Evolutionary conservation across 352 stramenopile species (phyloP), one percentile per base, ranked within the genome.

Genomic region (Phytophthora uliginosa): DNA sequence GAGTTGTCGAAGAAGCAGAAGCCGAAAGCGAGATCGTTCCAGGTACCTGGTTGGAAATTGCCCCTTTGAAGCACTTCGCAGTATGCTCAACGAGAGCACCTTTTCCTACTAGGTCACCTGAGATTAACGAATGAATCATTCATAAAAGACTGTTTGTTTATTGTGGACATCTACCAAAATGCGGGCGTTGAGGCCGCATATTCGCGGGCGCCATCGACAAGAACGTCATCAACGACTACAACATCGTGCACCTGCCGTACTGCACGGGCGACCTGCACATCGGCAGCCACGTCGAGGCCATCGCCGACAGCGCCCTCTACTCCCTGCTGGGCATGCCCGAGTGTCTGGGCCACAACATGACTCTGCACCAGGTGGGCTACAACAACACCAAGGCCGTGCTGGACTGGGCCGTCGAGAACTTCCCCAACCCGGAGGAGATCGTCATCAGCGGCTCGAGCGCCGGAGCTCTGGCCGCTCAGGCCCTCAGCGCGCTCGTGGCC

Each of bases 191-290:
- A 26, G 24, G 1, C 24, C 24, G 24, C 24, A 26, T 26, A 26
- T 26, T 1, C 24, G 24, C 24, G 24, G 24, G 79, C 38, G 82
- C 83, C 15, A 74, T 90, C 65, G 67, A 82, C 24, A 48, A 86
- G n/a, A 94, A 94, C 69, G 56, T 86, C n/a, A 92, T 92, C 57
- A 86, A 88, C 56, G 83, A 91, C 73, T 94, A 83, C 76, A 91
- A 91, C 73, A 91, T 92, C 50, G 83, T 94, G 17, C 83, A 91
- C 73, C 53, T 92, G 47, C 84, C 84, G 7, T 94, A 94, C 73
- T 94, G 86, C 76, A 92, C 86, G 48, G 86, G 86, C 33, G 86
- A 92, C 70, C 65, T 94, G 56, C 85, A 94, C 69, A 50, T 94
- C 8, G 86, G 86, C 54, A 86, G 73, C 68, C 55, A 69, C 28